Evolutionary conservation across 805 yeast species (phyloP).

Genomic region (Candida vaughaniae): DNA sequence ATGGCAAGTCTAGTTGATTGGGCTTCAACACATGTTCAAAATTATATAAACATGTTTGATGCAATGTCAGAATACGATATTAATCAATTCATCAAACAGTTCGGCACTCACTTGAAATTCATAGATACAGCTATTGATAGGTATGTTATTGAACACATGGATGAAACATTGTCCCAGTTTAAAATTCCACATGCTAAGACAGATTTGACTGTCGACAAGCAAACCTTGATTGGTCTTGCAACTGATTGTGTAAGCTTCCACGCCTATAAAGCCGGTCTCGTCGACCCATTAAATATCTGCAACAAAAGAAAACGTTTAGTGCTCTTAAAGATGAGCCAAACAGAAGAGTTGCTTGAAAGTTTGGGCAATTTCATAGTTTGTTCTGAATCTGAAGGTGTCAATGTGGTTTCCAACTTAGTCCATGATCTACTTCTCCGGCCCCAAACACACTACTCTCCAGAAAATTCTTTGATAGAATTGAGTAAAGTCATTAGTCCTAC

Average conservation of each 20-base stretch:
- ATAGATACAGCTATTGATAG: background rate
- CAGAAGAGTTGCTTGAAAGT: background rate
- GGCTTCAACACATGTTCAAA: constrained; percentile 9
- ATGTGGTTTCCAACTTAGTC: background rate
- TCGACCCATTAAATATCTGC: background rate
- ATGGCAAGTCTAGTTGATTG: constrained; percentile 10
- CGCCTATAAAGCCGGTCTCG: background rate
- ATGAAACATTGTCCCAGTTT: background rate
- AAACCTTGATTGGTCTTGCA: background rate
- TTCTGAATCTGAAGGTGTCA: background rate
- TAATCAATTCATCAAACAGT: constrained; percentile 9
- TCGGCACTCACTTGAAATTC: background rate
- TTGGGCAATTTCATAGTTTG: background rate
- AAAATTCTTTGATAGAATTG: too few relatives aligned
- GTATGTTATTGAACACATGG: background rate
- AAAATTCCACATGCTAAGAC: background rate
- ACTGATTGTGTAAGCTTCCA: background rate
- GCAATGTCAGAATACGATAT: constrained; percentile 13
- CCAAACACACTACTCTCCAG: too few relatives aligned
- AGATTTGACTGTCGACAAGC: background rate
- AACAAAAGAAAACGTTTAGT: background rate
- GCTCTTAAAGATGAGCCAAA: background rate
- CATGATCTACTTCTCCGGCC: background rate
- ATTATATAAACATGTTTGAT: constrained; percentile 12
- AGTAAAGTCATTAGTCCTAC: too few relatives aligned